Conservation (phyloP, 1,139 yeast species). For the Nakaseomyces uthaithaninus region DNA sequence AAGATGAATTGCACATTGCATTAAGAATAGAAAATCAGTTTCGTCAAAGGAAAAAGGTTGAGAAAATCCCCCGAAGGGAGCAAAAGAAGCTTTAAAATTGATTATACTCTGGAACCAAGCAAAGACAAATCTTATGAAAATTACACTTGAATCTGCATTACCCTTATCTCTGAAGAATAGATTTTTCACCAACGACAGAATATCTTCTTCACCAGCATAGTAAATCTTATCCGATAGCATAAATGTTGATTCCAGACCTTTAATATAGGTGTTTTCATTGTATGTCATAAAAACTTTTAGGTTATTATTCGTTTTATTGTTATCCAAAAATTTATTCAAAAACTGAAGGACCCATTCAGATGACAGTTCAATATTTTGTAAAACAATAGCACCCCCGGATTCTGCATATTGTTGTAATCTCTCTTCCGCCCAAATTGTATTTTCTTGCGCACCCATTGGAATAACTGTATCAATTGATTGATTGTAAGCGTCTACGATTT, state of each 20-base stretch:
- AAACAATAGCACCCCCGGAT: slow-evolving; percentile 56
- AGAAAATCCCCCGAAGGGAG: not conserved
- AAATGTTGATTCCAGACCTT: not conserved
- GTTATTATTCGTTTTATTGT: slow-evolving; percentile 7
- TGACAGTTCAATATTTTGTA: slow-evolving; percentile 76
- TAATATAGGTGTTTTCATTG: not conserved
- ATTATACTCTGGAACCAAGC: not conserved
- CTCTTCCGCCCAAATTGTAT: slow-evolving; percentile 46
- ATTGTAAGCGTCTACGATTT: slow-evolving; percentile 35
- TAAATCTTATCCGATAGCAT: not conserved
- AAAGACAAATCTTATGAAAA: not conserved
- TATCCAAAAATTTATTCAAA: slow-evolving; percentile 15
- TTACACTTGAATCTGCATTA: not conserved
- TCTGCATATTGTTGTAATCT: slow-evolving; percentile 42
- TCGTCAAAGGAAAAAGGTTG: not conserved
- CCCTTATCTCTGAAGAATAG: not conserved
- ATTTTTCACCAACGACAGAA: not conserved
- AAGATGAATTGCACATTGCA: not conserved
- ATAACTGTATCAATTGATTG: slow-evolving; percentile 25
- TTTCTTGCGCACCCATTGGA: slow-evolving; percentile 74
- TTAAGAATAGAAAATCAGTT: not conserved
- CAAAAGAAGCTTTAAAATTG: not conserved
- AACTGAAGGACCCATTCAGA: slow-evolving; percentile 48
- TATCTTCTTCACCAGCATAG: not conserved
- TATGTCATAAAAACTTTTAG: slow-evolving; percentile 19